A percentile compares a stretch with the other conserved stretches of the same genome.
Conservation (phyloP, 2,329 filamentous ascomycete genomes). For the Gliomastix tumulicola region DNA sequence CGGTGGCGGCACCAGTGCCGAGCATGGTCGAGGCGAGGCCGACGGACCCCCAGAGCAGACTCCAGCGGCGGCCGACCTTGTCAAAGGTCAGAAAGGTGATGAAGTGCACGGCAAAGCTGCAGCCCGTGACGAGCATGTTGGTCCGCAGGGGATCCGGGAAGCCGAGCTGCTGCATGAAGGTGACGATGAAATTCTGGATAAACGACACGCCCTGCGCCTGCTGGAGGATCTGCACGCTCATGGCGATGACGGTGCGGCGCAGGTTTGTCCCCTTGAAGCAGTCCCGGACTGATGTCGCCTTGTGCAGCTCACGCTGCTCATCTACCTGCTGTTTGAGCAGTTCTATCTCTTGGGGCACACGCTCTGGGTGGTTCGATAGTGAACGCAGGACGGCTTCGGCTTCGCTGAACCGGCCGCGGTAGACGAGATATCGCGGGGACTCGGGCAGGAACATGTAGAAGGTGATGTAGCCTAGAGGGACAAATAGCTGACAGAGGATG, state of each 20-base stretch:
- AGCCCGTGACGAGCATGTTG: constrained; percentile 15
- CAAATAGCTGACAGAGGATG: too few relatives aligned
- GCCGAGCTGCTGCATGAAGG: constrained; percentile 16
- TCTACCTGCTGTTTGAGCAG: background rate
- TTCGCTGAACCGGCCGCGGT: constrained; percentile 20
- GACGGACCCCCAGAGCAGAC: background rate
- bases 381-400: constrained; percentile 8
- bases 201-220: constrained; percentile 10
- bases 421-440: constrained; percentile 31
- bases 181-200: constrained; percentile 8
- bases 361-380: background rate
- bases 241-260: constrained; percentile 26
- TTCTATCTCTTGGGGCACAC: background rate
- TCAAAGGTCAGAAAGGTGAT: constrained; percentile 13
- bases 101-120: constrained; percentile 15
- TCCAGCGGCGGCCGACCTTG: constrained; percentile 9
- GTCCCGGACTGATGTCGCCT: constrained; percentile 22
- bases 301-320: constrained; percentile 3
- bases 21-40: background rate
- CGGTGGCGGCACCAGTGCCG: too few relatives aligned
- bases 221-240: constrained; percentile 21
- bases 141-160: constrained; percentile 12
- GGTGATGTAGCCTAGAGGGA: too few relatives aligned
- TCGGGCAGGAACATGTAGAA: constrained; percentile 44
- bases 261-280: constrained; percentile 32